phyloP scores from a whole-genome alignment of 1,284 basidiomycete species.

The Moniliella sp. region DNA sequence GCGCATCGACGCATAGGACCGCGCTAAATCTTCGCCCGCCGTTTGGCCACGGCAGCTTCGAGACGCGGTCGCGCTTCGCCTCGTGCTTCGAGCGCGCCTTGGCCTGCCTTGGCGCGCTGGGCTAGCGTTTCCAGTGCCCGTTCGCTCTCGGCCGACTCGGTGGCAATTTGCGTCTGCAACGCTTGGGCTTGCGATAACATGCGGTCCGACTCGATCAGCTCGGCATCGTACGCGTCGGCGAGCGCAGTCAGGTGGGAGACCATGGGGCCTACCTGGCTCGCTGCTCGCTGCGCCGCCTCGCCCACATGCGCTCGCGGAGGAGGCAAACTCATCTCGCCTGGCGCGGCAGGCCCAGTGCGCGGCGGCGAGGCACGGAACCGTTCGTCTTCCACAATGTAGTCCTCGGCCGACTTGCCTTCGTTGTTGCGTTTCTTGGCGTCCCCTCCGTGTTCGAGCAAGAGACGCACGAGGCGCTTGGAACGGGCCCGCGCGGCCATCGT shows the following conservation, averaged over 20 bases:
- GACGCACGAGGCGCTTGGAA: conserved; percentile 84
- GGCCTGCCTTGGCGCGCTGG: conserved; percentile 45
- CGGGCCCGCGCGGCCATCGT: conserved; percentile 89
- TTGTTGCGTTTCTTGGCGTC: conserved; percentile 85
- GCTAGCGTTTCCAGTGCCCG: conserved; percentile 49
- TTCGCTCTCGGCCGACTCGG: conserved; percentile 72
- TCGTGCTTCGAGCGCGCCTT: conserved; percentile 45
- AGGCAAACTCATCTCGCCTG: conserved; percentile 6
- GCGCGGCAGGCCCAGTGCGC: conserved; percentile 7
- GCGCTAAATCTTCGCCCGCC: conserved; percentile 41
- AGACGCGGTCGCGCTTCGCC: conserved; percentile 49
- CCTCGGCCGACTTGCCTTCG: conserved; percentile 90
- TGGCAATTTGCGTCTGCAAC: conserved; percentile 63
- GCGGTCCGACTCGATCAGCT: conserved; percentile 71
- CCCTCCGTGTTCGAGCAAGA: conserved; percentile 85
- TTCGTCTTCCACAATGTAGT: conserved; percentile 96
- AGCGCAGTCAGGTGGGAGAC: conserved; percentile 67
- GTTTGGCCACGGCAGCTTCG: conserved; percentile 51
- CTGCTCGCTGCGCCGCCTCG: conserved; percentile 62
- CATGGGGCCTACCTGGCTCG: conserved; percentile 59
- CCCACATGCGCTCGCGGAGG: conserved; percentile 50
- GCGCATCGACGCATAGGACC: conserved; percentile 15
- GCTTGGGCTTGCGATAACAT: conserved; percentile 76
- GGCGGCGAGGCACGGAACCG: conserved; percentile 71
- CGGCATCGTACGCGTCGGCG: conserved; percentile 76